Evolutionary conservation across 352 stramenopile species (phyloP).

Genomic region (Phytophthora litchii): DNA sequence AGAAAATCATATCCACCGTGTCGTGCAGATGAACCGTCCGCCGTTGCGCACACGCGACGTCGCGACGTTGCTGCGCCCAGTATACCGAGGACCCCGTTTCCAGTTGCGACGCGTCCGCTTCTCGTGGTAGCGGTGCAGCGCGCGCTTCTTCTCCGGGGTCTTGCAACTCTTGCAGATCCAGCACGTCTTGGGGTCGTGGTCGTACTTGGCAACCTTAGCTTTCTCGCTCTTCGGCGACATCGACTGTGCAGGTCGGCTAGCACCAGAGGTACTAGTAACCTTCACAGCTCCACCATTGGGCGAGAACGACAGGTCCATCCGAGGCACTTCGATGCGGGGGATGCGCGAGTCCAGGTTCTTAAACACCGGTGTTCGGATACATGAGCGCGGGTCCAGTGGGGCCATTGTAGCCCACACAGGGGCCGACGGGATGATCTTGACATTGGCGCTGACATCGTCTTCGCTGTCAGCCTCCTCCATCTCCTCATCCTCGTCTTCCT

Average conservation of each 20-base stretch:
- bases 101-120: constrained; percentile 85
- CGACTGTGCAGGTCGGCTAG: constrained; percentile 21
- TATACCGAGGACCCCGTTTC: constrained; percentile 85
- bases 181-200: constrained; percentile 76
- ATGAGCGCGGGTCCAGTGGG: constrained; percentile 75
- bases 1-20: constrained; percentile 76
- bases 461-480: constrained; percentile 45
- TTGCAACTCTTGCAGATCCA: constrained; percentile 91
- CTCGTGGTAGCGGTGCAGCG: constrained; percentile 81
- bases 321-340: constrained; percentile 63
- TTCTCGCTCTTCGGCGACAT: constrained; percentile 61
- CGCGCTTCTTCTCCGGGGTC: constrained; percentile 80
- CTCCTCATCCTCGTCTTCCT: constrained; percentile 52
- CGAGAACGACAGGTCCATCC: constrained; percentile 71
- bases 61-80: constrained; percentile 76
- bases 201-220: constrained; percentile 59
- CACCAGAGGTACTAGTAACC: constrained; percentile 9
- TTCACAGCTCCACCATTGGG: constrained; percentile 26
- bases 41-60: constrained; percentile 82
- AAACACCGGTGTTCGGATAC: constrained; percentile 79
- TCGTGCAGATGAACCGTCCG: constrained; percentile 83
- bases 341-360: constrained; percentile 83
- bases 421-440: constrained; percentile 58
- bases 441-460: constrained; percentile 23
- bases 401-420: constrained; percentile 59